Evolutionary conservation across 2,329 filamentous ascomycete genomes (phyloP).

Genomic region (Annulohypoxylon truncatum): DNA sequence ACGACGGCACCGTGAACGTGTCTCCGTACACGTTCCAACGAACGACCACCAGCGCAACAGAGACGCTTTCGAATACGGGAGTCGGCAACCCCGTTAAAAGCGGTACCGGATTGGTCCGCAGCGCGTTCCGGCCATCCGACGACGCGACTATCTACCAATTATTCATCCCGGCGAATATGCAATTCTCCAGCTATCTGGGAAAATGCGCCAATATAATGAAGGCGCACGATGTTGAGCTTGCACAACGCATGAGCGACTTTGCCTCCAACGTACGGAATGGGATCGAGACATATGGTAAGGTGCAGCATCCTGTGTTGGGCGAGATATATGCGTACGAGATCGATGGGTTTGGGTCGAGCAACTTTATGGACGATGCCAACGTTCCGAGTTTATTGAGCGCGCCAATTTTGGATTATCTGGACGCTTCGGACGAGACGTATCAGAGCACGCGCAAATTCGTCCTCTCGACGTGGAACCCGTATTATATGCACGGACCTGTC

Average conservation of each 20-base stretch:
- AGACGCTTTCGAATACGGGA: slow-evolving; percentile 76
- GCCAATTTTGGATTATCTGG: slow-evolving; percentile 65
- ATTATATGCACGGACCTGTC: slow-evolving; percentile 69
- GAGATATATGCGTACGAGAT: slow-evolving; percentile 76
- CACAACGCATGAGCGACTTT: slow-evolving; percentile 62
- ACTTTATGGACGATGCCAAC: slow-evolving; percentile 72
- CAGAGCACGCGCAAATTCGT: slow-evolving; percentile 82
- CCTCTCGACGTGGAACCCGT: slow-evolving; percentile 77
- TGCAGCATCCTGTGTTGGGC: slow-evolving; percentile 68
- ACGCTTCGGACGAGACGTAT: slow-evolving; percentile 67
- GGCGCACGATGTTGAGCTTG: slow-evolving; percentile 45
- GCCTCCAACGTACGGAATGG: slow-evolving; percentile 71
- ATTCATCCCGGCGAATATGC: slow-evolving; percentile 82
- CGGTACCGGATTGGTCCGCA: slow-evolving; percentile 77
- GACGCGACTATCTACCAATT: slow-evolving; percentile 82
- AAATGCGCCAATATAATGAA: slow-evolving; percentile 54
- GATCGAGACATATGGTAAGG: slow-evolving; percentile 75
- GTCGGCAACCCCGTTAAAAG: slow-evolving; percentile 77
- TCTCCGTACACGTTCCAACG: slow-evolving; percentile 77
- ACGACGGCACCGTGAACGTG: slow-evolving; percentile 63
- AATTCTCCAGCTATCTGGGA: slow-evolving; percentile 68
- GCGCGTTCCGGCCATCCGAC: slow-evolving; percentile 82
- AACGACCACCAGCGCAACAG: slow-evolving; percentile 73
- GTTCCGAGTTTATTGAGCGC: slow-evolving; percentile 68
- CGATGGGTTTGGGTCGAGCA: slow-evolving; percentile 71